Evolutionary conservation across 208 protist genomes (phyloP), one percentile per base, ranked within the genome.

Genomic region (Acanthamoeba royreba): DNA sequence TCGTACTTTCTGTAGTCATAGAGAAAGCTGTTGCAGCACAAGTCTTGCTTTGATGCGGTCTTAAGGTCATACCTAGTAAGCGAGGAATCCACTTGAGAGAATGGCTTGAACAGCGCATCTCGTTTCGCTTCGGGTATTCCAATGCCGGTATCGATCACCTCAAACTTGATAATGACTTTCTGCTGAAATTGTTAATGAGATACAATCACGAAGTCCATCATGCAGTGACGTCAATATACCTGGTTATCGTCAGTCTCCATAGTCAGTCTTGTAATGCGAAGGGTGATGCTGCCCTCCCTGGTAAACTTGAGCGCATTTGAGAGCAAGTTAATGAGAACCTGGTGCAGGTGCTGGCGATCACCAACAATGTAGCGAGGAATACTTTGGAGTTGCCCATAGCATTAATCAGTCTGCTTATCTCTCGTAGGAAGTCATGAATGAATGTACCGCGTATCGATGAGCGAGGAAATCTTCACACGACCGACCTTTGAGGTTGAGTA

Each of bases 281-380:
- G n/a, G 0, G 93, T 31, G 7, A 96, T 86, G 49, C 69, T 72
- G 28, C 95, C 95, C 4, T 1, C 19, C 22, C 63, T 74, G 0
- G 95, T 96, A 58, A 96, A 96, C 46, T 96, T 96, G 0, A 95
- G 38, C 0, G 93, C 95, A 72, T 96, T 96, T 0, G 43, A 43
- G 11, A 96, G 53, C 2, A 96, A 13, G 40, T 96, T 96, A 0
- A 90, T 55, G 1, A 96, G 45, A 1, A 96, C 66, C 31, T 96
- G 93, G n/a, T 63, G 46, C 25, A 95, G 85, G 8, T 31, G 33
- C 31, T 92, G 53, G 77, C 91, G 81, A 49, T 96, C 95, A 22
- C 93, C 93, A 40, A 55, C 58, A 7, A 96, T 49, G 5, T 53
- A 52, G 13, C 61, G n/a, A 9, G 94, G 94, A 0, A 96, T 55